phyloP scores from a whole-genome alignment of 345 rosid species.

The Capsella bursapastoris region DNA sequence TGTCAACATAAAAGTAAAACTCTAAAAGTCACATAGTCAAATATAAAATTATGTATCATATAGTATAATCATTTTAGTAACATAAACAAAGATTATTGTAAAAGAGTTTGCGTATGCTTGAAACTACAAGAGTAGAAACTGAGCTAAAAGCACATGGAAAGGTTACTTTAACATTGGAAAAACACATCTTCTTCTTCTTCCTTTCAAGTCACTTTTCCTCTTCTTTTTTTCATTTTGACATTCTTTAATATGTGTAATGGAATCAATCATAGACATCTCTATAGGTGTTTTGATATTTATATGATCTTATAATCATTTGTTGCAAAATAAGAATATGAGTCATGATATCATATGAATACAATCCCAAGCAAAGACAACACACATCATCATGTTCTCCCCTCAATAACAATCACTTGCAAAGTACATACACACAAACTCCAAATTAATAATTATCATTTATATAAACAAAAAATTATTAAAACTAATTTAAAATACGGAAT shows the following conservation, averaged over 20 bases:
- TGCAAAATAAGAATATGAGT: slow-evolving; percentile 29
- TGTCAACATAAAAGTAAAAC: slow-evolving; percentile 2
- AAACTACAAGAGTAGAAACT: slow-evolving; percentile 44
- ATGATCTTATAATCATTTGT: slow-evolving; percentile 33
- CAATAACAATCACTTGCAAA: slow-evolving; percentile 42
- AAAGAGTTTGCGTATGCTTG: slow-evolving; percentile 42
- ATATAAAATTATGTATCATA: slow-evolving; percentile 5
- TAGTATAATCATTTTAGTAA: background rate
- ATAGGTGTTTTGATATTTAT: slow-evolving; percentile 21
- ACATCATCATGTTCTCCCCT: slow-evolving; percentile 45
- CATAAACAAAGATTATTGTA: slow-evolving; percentile 27
- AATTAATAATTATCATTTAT: background rate
- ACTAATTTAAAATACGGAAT: slow-evolving; percentile 5
- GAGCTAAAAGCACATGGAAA: slow-evolving; percentile 47
- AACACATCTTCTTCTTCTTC: slow-evolving; percentile 41
- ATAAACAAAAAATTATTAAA: background rate
- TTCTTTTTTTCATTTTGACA: slow-evolving; percentile 36
- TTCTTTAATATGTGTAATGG: slow-evolving; percentile 31
- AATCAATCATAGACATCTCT: slow-evolving; percentile 29
- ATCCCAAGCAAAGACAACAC: slow-evolving; percentile 51
- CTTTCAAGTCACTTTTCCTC: slow-evolving; percentile 47
- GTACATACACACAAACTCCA: slow-evolving; percentile 37
- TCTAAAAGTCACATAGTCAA: background rate
- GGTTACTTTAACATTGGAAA: slow-evolving; percentile 45
- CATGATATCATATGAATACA: slow-evolving; percentile 41